These are phyloP conservation scores for Breviolum minutum DNA, from an alignment of 73 alveolate genomes.

Conservation along the genomic window DNA sequence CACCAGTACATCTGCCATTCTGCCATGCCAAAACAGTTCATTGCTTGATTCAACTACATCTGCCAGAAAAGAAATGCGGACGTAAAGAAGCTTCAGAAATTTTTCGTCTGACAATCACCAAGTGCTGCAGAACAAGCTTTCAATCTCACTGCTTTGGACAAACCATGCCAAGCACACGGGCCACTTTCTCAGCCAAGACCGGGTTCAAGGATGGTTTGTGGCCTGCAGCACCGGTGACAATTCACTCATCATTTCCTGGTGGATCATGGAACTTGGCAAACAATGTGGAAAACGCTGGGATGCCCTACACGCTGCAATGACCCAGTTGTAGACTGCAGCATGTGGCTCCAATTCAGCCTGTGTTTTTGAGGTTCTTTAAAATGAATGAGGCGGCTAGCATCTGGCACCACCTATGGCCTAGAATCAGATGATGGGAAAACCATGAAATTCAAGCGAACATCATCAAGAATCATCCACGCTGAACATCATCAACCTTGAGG, in stretches of 20 bases:
- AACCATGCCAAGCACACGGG: neutral
- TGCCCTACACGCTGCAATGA: slow-evolving; percentile 51
- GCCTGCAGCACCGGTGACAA: neutral
- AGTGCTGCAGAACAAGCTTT: neutral
- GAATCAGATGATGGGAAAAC: neutral
- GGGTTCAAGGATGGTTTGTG: neutral
- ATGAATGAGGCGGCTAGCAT: neutral
- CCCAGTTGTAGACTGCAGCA: slow-evolving; percentile 87
- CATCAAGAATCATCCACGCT: neutral
- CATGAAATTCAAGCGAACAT: neutral
- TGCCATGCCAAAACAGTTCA: too few relatives aligned
- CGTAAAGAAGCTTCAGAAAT: too few relatives aligned
- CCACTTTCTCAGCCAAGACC: slow-evolving; percentile 12
- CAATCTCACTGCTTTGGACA: neutral
- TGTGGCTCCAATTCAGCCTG: slow-evolving; percentile 47
- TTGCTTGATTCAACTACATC: neutral
- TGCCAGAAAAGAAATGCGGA: neutral
- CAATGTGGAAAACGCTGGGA: neutral
- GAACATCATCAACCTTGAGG: neutral
- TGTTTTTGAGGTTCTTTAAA: too few relatives aligned
- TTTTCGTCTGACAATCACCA: neutral
- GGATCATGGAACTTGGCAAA: neutral
- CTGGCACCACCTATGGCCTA: neutral
- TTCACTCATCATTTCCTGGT: neutral
- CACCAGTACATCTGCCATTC: too few relatives aligned